Evolutionary conservation across 306 rosid species (phyloP).

Genomic region (Quercus dentata): DNA sequence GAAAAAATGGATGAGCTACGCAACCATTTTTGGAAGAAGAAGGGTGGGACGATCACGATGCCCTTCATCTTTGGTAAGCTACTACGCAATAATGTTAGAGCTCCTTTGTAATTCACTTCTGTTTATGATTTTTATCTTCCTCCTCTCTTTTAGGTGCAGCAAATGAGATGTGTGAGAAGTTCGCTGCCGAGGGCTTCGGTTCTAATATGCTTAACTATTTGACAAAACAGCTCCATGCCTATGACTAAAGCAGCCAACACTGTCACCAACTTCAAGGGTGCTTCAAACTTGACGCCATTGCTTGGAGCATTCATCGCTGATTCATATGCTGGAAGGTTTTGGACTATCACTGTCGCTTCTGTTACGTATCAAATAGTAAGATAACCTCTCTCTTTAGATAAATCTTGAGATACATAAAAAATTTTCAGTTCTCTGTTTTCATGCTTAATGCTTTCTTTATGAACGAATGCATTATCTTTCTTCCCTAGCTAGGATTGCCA

Average conservation of each 20-base stretch:
- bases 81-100: too few relatives aligned
- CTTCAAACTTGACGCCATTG: conserved; percentile 84
- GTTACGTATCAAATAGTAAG: conserved; percentile 61
- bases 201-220: conserved; percentile 81
- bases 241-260: conserved; percentile 81
- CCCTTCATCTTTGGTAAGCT: too few relatives aligned
- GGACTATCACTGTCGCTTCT: conserved; percentile 71
- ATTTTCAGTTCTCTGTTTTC: too few relatives aligned
- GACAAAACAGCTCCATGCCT: conserved; percentile 81
- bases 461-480: too few relatives aligned
- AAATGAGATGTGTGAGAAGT: conserved; percentile 78
- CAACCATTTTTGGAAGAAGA: too few relatives aligned
- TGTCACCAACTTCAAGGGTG: conserved; percentile 72
- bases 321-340: conserved; percentile 71
- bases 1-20: too few relatives aligned
- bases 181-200: conserved; percentile 83
- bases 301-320: conserved; percentile 86
- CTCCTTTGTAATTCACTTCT: background rate
- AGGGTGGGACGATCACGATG: too few relatives aligned
- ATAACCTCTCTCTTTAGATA: background rate
- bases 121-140: background rate
- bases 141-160: conserved; percentile 29
- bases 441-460: too few relatives aligned
- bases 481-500: too few relatives aligned
- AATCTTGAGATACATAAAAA: too few relatives aligned